A percentile compares a stretch with the other conserved stretches of the same genome.
phyloP scores from a whole-genome alignment of 2,329 filamentous ascomycete genomes.

The Exophiala lecanii-corni region DNA sequence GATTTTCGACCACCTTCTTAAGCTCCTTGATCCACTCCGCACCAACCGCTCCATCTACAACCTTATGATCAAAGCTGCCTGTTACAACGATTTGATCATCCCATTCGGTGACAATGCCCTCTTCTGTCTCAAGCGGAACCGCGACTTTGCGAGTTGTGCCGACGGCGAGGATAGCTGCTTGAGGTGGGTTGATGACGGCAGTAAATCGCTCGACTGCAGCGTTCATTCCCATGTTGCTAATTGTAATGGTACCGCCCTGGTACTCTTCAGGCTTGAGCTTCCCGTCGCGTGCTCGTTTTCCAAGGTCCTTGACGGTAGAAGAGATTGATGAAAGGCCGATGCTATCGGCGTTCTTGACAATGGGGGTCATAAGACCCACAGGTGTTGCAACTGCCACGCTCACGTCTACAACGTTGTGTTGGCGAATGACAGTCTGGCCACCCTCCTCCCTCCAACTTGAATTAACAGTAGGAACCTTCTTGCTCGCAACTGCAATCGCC shows the following conservation, averaged over 20 bases:
- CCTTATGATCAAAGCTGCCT: conserved; percentile 97
- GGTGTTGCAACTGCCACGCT: conserved; percentile 94
- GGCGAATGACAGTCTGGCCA: conserved; percentile 74
- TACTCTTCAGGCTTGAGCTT: conserved; percentile 99
- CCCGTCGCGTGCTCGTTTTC: conserved; percentile 90
- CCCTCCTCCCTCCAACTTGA: conserved; percentile 82
- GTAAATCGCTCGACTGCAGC: conserved; percentile 92
- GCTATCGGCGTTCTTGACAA: conserved; percentile 82
- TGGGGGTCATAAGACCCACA: conserved; percentile 91
- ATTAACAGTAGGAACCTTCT: conserved; percentile 94
- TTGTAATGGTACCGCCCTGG: conserved; percentile 97
- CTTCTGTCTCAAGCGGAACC: conserved; percentile 76
- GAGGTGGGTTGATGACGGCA: conserved; percentile 97
- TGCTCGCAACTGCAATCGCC: conserved; percentile 79
- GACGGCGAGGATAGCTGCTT: conserved; percentile 90
- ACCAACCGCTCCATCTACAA: conserved; percentile 92
- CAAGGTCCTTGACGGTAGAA: conserved; percentile 85
- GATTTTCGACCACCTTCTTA: conserved; percentile 98
- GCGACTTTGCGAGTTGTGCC: conserved; percentile 95
- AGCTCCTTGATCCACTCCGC: conserved; percentile 95
- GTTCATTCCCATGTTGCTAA: conserved; percentile 99
- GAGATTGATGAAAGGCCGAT: conserved; percentile 89
- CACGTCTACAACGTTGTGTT: conserved; percentile 89
- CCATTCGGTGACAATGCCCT: conserved; percentile 77
- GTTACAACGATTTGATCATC: conserved; percentile 97